Conservation (phyloP, 768 basidiomycete species). For the Agaricus subrufescens region DNA sequence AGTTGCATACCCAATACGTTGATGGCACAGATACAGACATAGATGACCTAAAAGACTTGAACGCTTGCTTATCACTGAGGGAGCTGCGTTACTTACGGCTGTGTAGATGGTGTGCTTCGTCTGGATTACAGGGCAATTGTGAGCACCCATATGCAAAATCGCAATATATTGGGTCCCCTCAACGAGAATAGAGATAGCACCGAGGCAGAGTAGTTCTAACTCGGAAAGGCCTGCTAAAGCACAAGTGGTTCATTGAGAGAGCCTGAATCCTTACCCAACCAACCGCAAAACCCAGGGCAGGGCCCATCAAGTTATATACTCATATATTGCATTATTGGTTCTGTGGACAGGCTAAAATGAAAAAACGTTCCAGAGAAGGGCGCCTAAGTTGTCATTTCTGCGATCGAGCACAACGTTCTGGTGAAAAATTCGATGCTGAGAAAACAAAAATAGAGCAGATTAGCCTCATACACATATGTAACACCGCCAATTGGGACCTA, state of each 20-base stretch:
- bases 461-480: constrained; percentile 50
- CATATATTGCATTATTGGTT: background rate
- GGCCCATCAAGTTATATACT: constrained; percentile 38
- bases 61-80: background rate
- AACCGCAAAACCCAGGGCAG: constrained; percentile 53
- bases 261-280: constrained; percentile 41
- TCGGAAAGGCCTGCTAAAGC: background rate
- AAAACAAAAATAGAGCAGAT: background rate
- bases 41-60: constrained; percentile 31
- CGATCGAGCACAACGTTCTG: constrained; percentile 60
- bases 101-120: constrained; percentile 51
- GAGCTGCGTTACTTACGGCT: constrained; percentile 23
- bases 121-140: constrained; percentile 31
- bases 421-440: background rate
- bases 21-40: constrained; percentile 51
- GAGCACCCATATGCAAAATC: constrained; percentile 18
- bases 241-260: background rate
- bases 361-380: constrained; percentile 78
- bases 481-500: constrained; percentile 63
- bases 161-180: background rate
- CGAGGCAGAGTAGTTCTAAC: constrained; percentile 39
- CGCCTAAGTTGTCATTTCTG: constrained; percentile 78
- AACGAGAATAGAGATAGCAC: constrained; percentile 9
- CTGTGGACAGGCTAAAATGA: constrained; percentile 46
- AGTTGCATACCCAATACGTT: constrained; percentile 50